Evolutionary conservation across 352 stramenopile species (phyloP), one percentile per base, ranked within the genome.

Genomic region (Phytophthora constricta): DNA sequence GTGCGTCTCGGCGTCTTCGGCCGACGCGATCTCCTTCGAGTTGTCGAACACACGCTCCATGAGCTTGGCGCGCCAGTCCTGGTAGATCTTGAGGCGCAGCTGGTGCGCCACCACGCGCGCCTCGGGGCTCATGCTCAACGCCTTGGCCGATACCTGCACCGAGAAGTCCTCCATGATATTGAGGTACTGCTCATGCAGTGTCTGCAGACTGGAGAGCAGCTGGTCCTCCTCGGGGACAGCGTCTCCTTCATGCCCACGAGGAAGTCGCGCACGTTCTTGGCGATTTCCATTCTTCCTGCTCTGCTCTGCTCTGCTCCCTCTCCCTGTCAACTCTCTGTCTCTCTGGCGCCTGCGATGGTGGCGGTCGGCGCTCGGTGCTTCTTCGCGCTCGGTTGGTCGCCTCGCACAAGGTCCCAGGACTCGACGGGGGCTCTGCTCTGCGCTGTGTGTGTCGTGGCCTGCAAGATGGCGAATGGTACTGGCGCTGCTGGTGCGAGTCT

Each of bases 231-330:
- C 84, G 8, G 77, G n/a, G 82, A 85, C 55, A 86, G 62, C 28
- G 79, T 72, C 56, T 93, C 85, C 55, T 90, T 89, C 80, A 93
- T 89, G 25, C 84, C 86, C 41, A 94, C 86, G 34, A 94, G 74
- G 63, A 94, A 87, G 59, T 94, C 86, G 19, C 79, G 75, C 17
- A 94, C 86, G 60, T 94, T 89, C 64, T 82, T 88, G 23, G 86
- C 82, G 68, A 94, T 92, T 64, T 94, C 86, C 86, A 94, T 94
- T 8, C 42, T 53, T 65, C 28, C 27, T n/a, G 55, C 45, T 65
- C 43, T 58, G 31, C 17, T 65, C 43, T 48, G 25, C 34, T 54
- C 50, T 9, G 28, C 34, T 47, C 51, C 48, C 46, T 49, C 50
- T 68, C 34, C 54, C 65, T 74, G 58, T 70, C 58, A 64, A 28